These are phyloP conservation scores for Soucietia sequanensis DNA, from an alignment of 805 yeast genomes.

Conservation along the genomic window DNA sequence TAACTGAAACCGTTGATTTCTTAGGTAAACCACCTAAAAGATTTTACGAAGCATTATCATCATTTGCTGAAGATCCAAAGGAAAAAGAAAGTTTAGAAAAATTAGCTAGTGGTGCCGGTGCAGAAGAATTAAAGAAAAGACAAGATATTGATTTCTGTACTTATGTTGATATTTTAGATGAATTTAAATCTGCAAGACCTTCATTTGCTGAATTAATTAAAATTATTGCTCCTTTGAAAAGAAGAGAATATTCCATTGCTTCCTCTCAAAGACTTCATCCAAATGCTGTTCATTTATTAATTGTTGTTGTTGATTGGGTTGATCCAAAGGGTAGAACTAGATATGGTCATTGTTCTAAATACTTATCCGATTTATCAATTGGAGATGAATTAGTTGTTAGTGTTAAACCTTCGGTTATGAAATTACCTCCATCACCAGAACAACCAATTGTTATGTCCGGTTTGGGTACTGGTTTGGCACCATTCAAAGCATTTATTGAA, in stretches of 20 bases:
- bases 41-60: constrained; percentile 81
- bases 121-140: constrained; percentile 76
- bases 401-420: constrained; percentile 97
- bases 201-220: constrained; percentile 63
- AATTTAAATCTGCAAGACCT: constrained; percentile 83
- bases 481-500: constrained; percentile 95
- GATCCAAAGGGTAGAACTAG: constrained; percentile 83
- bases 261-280: constrained; percentile 93
- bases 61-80: constrained; percentile 64
- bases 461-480: constrained; percentile 96
- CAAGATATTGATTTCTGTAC: constrained; percentile 82
- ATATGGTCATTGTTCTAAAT: constrained; percentile 93
- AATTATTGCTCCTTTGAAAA: constrained; percentile 81
- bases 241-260: constrained; percentile 97
- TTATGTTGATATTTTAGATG: constrained; percentile 76
- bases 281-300: constrained; percentile 83
- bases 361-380: constrained; percentile 69
- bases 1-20: constrained; percentile 78
- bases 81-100: constrained; percentile 62
- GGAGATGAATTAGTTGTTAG: constrained; percentile 90
- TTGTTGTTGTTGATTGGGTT: constrained; percentile 95
- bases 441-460: constrained; percentile 97
- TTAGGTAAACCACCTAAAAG: constrained; percentile 96
- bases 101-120: constrained; percentile 77
- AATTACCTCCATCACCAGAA: constrained; percentile 80